Evolutionary conservation across 345 rosid species (phyloP), one percentile per base, ranked within the genome.

Genomic region (Rhodomyrtus tomentosa): DNA sequence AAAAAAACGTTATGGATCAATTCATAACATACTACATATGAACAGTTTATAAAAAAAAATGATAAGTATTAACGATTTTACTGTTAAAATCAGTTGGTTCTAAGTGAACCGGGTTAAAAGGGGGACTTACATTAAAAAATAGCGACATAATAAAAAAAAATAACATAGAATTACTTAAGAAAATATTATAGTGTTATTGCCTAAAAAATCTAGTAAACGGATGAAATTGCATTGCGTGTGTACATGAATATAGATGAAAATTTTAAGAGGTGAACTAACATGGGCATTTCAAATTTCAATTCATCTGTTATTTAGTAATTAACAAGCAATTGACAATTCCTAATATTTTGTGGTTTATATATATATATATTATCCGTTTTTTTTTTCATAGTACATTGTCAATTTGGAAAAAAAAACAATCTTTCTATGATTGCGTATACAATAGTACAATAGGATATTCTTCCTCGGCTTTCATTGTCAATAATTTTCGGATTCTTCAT

Each of bases 61-160:
- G 10, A 68, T 68, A 20, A 68, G 22, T 68, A 32, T 32, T 68
- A 68, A 18, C 1, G 6, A 12, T 32, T 68, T 32, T 32, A 68
- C 3, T 1, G 0, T 68, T 68, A 32, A 68, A 32, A 32, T 32
- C 1, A 32, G 25, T 8, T 68, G 2, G 32, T 36, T 68, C 0
- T 32, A 0, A 68, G 24, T 68, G 38, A 68, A 8, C 36, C 9
- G 10, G 76, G 32, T 68, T 32, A 68, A 32, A 68, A 68, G 0
- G 0, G 0, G 13, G 18, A 68, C 22, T 9, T 20, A 15, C 8
- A 6, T 68, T 29, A 1, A 62, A 68, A 68, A 68, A 0, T 68
- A 18, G 9, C 8, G 2, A 22, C 27, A 24, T 25, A 22, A 55
- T 24, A 20, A 20, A 53, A 22, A 20, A 21, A 9, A 21, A 53